A percentile compares a stretch with the other conserved stretches of the same genome.
Conservation (phyloP, 345 rosid genomes). For the Populus deltoides region DNA sequence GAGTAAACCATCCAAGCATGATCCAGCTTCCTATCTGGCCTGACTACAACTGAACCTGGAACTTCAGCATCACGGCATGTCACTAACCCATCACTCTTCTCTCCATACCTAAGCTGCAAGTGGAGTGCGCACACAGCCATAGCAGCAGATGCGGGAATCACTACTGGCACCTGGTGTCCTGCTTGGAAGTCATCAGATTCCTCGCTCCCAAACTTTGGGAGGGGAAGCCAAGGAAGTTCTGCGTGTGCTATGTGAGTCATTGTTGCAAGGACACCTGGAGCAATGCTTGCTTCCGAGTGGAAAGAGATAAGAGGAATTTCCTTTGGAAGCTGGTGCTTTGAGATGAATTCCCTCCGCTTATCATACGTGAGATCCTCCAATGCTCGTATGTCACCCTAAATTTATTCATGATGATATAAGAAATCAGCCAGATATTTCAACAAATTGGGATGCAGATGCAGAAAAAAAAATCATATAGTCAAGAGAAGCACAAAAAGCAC, state of each 20-base stretch:
- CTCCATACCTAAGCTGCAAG: slow-evolving; percentile 61
- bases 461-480: background rate
- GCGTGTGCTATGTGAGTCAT: slow-evolving; percentile 67
- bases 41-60: slow-evolving; percentile 59
- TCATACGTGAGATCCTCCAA: slow-evolving; percentile 66
- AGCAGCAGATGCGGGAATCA: slow-evolving; percentile 56
- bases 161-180: slow-evolving; percentile 53
- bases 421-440: background rate
- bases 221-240: slow-evolving; percentile 63
- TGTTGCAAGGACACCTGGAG: slow-evolving; percentile 55
- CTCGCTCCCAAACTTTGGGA: slow-evolving; percentile 31
- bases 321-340: slow-evolving; percentile 52
- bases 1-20: slow-evolving; percentile 74
- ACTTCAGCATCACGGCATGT: slow-evolving; percentile 65
- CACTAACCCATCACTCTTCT: slow-evolving; percentile 67
- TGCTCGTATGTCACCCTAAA: slow-evolving; percentile 64
- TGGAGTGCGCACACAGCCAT: slow-evolving; percentile 61
- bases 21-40: slow-evolving; percentile 52
- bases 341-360: slow-evolving; percentile 52
- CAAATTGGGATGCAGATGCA: background rate
- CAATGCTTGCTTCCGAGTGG: slow-evolving; percentile 52
- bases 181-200: slow-evolving; percentile 24
- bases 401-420: background rate
- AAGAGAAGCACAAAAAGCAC: background rate
- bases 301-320: slow-evolving; percentile 56